phyloP scores from a whole-genome alignment of 2,329 filamentous ascomycete species.

The Colletotrichum tofieldiae region DNA sequence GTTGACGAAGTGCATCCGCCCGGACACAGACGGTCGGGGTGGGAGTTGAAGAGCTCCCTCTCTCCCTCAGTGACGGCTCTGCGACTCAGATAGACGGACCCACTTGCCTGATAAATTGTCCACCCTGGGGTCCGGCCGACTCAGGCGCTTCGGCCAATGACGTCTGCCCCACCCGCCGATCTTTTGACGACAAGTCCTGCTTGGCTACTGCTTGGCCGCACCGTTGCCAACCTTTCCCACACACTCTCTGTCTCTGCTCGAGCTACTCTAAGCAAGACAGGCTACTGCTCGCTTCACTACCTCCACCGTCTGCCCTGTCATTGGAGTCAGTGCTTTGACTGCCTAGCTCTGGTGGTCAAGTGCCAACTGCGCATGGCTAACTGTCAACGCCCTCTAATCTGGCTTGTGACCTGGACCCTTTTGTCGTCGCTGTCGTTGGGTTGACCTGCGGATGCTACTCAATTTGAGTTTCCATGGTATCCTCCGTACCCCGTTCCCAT shows the following conservation, averaged over 20 bases:
- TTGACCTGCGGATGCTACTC: conserved; percentile 12
- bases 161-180: conserved; percentile 40
- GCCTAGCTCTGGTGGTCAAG: conserved; percentile 21
- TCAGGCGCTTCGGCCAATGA: conserved; percentile 42
- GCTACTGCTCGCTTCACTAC: background rate
- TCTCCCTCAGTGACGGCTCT: background rate
- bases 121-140: conserved; percentile 41
- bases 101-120: conserved; percentile 18
- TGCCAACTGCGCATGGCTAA: conserved; percentile 27
- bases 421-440: background rate
- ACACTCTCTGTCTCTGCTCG: background rate
- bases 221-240: conserved; percentile 31
- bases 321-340: background rate
- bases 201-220: conserved; percentile 29
- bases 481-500: background rate
- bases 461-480: conserved; percentile 7
- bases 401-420: conserved; percentile 18
- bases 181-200: conserved; percentile 43
- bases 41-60: background rate
- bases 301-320: conserved; percentile 19
- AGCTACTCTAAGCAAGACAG: conserved; percentile 16
- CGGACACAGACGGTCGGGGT: conserved; percentile 3
- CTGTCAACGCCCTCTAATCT: conserved; percentile 4
- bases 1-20: background rate
- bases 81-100: conserved; percentile 1